Base-by-base conservation (phyloP, 2,329 filamentous ascomycete genomes). In the Didymella pinodella region DNA sequence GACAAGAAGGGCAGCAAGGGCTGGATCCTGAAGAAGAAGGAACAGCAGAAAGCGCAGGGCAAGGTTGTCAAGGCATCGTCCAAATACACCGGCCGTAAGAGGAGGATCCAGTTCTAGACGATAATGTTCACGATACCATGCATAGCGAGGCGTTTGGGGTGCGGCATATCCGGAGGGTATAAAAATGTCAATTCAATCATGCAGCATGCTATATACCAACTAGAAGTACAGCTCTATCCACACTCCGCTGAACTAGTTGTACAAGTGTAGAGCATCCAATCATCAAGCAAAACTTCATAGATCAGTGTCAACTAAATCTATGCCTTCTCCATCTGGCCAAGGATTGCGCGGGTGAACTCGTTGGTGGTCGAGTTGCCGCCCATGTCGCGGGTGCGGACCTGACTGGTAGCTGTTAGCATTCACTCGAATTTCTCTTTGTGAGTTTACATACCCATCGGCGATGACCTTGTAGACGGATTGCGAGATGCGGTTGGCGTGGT, bases 401-500 rank as follows among this genome's bases (percentile, higher is more conserved):
- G 89, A 78, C 93, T 95, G 75, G 18, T 31, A 22, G n/a, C 7
- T 48, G 66, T 81, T 75, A 81, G 74, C 54, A 14, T 11, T 14
- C 22, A 4, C 16, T 38, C 20, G 10, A 36, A 7, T 1, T 26
- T 26, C 22, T 40, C 38, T 51, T 29, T 38, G 26, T 7, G 16
- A 2, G 18, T 34, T 12, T 43, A 67, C 89, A 83, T 83, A 95
- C 91, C 92, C 93, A 76, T 97, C 92, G 70, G 90, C 89, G 77
- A 99, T 98, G 59, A 90, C 88, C 77, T 88, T 87, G 76, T 90
- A 90, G 46, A 90, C 87, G 68, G 90, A 90, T 85, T 94, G 94
- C 79, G 92, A 96, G 82, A 98, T 97, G 78, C 95, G 90, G 88
- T 97, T 97, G 75, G 95, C 95, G 80, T 99, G 95, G 80, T 98